Conservation (phyloP, 345 rosid genomes). For the Salix dunnii region DNA sequence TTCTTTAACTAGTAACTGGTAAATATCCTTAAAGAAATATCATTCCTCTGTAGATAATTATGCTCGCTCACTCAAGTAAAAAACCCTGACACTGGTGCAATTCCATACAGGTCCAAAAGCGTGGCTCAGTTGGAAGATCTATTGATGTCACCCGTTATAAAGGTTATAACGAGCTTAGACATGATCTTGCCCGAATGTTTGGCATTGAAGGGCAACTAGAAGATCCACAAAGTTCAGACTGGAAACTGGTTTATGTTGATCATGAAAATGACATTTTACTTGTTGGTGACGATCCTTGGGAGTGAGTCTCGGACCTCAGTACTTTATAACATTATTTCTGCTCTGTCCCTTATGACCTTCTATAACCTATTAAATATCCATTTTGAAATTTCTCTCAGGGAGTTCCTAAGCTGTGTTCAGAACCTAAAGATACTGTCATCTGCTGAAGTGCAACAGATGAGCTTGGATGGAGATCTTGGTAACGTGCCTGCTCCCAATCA, state of each 20-base stretch:
- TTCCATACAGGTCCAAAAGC: conserved; percentile 82
- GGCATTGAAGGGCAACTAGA: conserved; percentile 94
- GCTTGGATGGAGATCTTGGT: conserved; percentile 88
- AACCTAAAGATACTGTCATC: conserved; percentile 88
- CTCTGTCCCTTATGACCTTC: neutral
- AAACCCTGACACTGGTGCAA: conserved; percentile 10
- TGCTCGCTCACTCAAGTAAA: neutral
- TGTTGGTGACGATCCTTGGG: conserved; percentile 99
- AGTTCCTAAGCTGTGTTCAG: conserved; percentile 84
- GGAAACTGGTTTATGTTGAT: conserved; percentile 92
- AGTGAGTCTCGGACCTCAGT: conserved; percentile 46
- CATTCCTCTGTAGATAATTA: neutral
- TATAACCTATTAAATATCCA: conserved; percentile 1
- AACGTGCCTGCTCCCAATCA: conserved; percentile 62
- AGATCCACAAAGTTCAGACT: conserved; percentile 84
- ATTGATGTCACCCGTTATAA: conserved; percentile 83
- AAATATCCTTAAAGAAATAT: neutral
- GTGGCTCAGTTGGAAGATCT: conserved; percentile 94
- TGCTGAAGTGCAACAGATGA: conserved; percentile 92
- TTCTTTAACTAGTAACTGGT: neutral
- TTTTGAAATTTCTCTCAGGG: conserved; percentile 49
- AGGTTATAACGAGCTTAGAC: conserved; percentile 77
- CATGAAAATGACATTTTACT: conserved; percentile 91
- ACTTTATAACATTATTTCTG: neutral
- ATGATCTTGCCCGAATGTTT: conserved; percentile 90